Conservation (phyloP, 768 basidiomycete genomes). For the Lentinula guzmanii region DNA sequence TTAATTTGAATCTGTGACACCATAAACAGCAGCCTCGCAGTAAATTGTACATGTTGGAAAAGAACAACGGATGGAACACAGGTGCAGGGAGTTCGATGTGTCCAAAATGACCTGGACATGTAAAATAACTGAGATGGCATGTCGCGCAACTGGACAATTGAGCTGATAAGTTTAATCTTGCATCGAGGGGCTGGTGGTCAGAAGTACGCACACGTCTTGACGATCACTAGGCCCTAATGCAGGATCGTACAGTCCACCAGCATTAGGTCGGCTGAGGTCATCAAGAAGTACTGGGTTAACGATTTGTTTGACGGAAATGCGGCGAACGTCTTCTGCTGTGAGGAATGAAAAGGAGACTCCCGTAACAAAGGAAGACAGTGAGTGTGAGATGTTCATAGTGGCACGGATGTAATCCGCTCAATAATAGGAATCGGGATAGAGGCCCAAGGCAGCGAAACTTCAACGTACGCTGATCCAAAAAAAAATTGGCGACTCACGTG, state of each 20-base stretch:
- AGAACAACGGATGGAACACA: conserved; percentile 95
- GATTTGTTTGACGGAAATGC: conserved; percentile 97
- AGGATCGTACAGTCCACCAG: conserved; percentile 92
- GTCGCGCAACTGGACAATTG: conserved; percentile 73
- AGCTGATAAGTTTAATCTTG: conserved; percentile 6
- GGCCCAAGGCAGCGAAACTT: not conserved
- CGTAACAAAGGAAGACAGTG: conserved; percentile 78
- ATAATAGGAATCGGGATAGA: not conserved
- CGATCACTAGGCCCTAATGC: conserved; percentile 86
- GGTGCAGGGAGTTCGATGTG: conserved; percentile 95
- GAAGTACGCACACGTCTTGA: conserved; percentile 76
- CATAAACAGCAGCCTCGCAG: conserved; percentile 87
- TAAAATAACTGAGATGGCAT: conserved; percentile 88
- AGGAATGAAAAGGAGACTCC: conserved; percentile 93
- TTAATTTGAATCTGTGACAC: conserved; percentile 88
- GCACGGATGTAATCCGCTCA: not conserved
- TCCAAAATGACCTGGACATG: conserved; percentile 97
- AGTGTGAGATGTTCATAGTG: conserved; percentile 85
- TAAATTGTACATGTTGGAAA: conserved; percentile 83
- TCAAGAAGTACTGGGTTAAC: conserved; percentile 90
- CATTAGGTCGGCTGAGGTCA: conserved; percentile 87
- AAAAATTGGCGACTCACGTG: no score
- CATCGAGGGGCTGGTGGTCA: no score
- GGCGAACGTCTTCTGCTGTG: conserved; percentile 77
- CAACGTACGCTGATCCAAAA: no score